A percentile compares a stretch with the other conserved stretches of the same genome.
Conservation (phyloP, 2,329 filamentous ascomycete genomes). For the Rutstroemia sydowiana region DNA sequence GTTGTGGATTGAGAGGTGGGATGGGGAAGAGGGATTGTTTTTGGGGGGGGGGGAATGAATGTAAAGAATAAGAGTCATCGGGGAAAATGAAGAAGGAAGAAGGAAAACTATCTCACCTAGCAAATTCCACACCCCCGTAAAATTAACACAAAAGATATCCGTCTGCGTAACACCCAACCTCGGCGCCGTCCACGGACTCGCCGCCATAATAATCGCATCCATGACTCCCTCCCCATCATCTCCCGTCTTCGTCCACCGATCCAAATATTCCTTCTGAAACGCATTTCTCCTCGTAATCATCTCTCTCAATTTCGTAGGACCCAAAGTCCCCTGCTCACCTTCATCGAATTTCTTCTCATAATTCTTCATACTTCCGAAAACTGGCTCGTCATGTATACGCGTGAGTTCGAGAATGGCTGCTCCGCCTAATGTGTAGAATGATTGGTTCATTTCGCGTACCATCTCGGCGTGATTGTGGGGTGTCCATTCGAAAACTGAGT, state of each 20-base stretch:
- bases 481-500: constrained; percentile 7
- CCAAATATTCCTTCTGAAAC: constrained; percentile 32
- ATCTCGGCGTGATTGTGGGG: constrained; percentile 30
- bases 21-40: neutral
- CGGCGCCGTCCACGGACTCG: constrained; percentile 31
- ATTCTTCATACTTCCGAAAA: constrained; percentile 25
- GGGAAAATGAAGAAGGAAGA: neutral
- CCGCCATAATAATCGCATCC: constrained; percentile 31
- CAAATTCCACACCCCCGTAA: constrained; percentile 28
- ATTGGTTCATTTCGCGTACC: constrained; percentile 21
- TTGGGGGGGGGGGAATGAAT: neutral
- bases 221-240: constrained; percentile 16
- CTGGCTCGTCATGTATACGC: constrained; percentile 23
- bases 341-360: constrained; percentile 25
- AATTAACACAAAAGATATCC: constrained; percentile 25
- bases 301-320: constrained; percentile 26
- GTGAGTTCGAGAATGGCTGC: constrained; percentile 27
- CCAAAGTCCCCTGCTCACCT: constrained; percentile 25
- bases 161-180: constrained; percentile 26
- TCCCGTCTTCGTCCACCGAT: constrained; percentile 31
- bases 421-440: constrained; percentile 30
- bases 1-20: constrained; percentile 59
- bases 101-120: constrained; percentile 20
- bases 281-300: constrained; percentile 29
- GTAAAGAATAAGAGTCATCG: neutral